phyloP scores from a whole-genome alignment of 2,329 filamentous ascomycete genomes.

The Colletotrichum australisinense region DNA sequence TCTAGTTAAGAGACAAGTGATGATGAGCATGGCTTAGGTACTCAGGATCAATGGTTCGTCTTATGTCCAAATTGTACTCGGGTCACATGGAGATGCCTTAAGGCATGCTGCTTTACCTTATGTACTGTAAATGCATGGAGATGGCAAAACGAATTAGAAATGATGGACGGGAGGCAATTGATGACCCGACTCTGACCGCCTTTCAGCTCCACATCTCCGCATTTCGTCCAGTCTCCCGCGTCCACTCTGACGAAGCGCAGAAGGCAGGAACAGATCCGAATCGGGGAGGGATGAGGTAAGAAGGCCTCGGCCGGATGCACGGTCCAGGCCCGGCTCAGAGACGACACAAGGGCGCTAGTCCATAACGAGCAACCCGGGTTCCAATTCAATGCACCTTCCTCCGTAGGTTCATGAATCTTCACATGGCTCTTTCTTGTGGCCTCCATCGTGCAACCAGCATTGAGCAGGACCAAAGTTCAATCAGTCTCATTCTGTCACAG shows the following conservation, averaged over 20 bases:
- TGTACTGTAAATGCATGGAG: background rate
- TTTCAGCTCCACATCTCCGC: slow-evolving; percentile 28
- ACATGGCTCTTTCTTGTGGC: slow-evolving; percentile 9
- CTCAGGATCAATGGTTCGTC: slow-evolving; percentile 8
- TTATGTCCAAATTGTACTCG: background rate
- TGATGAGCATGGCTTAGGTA: no score
- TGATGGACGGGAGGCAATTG: background rate
- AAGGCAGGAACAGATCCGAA: background rate
- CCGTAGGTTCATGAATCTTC: background rate
- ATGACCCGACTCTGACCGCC: slow-evolving; percentile 28
- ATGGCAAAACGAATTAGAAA: background rate
- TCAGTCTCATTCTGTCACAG: background rate
- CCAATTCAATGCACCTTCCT: background rate
- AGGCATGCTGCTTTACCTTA: no score
- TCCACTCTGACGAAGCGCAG: slow-evolving; percentile 1
- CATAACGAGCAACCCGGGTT: background rate
- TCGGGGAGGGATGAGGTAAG: slow-evolving; percentile 23
- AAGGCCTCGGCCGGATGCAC: slow-evolving; percentile 16
- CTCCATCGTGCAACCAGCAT: background rate
- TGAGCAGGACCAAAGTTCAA: background rate
- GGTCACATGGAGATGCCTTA: background rate
- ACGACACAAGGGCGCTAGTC: background rate
- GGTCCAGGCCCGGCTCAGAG: slow-evolving; percentile 5
- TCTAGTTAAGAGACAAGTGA: background rate
- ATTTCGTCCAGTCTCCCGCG: slow-evolving; percentile 17